These are phyloP conservation scores for Wickerhamomyces sp. DNA, from an alignment of 1,139 yeast species.

Conservation along the genomic window DNA sequence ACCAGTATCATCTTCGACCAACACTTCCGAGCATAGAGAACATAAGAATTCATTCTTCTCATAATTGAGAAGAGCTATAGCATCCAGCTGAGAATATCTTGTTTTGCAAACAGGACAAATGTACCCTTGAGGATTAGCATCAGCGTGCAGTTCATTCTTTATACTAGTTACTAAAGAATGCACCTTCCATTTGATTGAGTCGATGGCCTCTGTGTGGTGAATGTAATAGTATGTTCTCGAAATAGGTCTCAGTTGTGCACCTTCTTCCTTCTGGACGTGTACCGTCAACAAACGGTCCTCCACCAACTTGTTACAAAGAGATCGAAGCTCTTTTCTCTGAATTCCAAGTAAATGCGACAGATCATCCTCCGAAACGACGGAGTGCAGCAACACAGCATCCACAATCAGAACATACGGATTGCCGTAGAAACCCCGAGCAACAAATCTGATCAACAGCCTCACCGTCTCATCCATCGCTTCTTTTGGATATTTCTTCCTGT, in stretches of 20 bases:
- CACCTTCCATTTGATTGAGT: slow-evolving; percentile 94
- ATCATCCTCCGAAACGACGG: slow-evolving; percentile 94
- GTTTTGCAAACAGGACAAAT: slow-evolving; percentile 83
- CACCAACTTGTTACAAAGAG: slow-evolving; percentile 72
- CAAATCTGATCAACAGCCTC: slow-evolving; percentile 37
- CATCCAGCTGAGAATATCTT: slow-evolving; percentile 82
- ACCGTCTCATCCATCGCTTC: slow-evolving; percentile 25
- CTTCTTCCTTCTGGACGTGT: slow-evolving; percentile 82
- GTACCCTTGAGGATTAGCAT: slow-evolving; percentile 91
- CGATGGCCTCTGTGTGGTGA: slow-evolving; percentile 90
- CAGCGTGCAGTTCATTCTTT: slow-evolving; percentile 76
- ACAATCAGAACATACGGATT: slow-evolving; percentile 77
- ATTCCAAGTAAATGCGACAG: slow-evolving; percentile 74
- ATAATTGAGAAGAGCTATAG: slow-evolving; percentile 72
- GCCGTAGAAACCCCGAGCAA: slow-evolving; percentile 83
- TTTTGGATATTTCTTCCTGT: no score
- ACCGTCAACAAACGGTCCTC: slow-evolving; percentile 72
- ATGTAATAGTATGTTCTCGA: slow-evolving; percentile 81
- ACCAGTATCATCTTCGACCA: slow-evolving; percentile 85
- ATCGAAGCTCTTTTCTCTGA: slow-evolving; percentile 81
- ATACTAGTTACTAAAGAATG: slow-evolving; percentile 77
- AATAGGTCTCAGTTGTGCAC: slow-evolving; percentile 61
- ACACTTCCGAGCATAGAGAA: slow-evolving; percentile 69
- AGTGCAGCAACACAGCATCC: slow-evolving; percentile 87
- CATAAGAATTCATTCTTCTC: slow-evolving; percentile 81